These are phyloP conservation scores for Pichia sp. DNA, from an alignment of 1,139 yeast species.

Conservation along the genomic window DNA sequence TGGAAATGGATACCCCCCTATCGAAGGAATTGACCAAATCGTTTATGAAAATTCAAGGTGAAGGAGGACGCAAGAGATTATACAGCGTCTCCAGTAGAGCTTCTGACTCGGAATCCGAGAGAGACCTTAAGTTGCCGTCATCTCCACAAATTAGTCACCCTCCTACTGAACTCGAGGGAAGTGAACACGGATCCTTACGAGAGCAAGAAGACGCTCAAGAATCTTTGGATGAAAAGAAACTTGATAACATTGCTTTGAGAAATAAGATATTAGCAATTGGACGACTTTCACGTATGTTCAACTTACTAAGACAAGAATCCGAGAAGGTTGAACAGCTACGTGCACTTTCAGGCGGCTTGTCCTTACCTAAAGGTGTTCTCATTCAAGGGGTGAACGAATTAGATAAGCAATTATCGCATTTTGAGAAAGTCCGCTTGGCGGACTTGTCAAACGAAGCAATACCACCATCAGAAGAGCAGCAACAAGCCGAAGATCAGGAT, in stretches of 20 bases:
- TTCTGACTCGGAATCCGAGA: not conserved
- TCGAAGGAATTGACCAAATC: conserved; percentile 27
- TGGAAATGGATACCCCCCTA: conserved; percentile 63
- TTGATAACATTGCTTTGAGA: conserved; percentile 52
- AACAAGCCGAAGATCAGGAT: conserved; percentile 9
- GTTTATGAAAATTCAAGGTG: conserved; percentile 12
- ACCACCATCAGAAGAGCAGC: conserved; percentile 42
- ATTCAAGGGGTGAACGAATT: conserved; percentile 73
- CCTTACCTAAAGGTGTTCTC: conserved; percentile 78
- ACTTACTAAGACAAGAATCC: conserved; percentile 80
- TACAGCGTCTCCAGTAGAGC: not conserved
- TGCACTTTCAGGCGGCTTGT: conserved; percentile 56
- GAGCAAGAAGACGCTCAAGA: not conserved
- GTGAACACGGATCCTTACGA: no score
- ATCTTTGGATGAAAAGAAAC: no score
- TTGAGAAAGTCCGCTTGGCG: conserved; percentile 79
- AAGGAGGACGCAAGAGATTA: conserved; percentile 3
- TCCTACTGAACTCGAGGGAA: not conserved
- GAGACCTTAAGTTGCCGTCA: not conserved
- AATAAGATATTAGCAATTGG: conserved; percentile 95
- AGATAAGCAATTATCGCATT: conserved; percentile 58
- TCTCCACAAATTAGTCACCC: not conserved
- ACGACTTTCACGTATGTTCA: conserved; percentile 88
- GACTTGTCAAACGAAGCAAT: conserved; percentile 81
- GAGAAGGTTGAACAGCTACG: conserved; percentile 67